These are phyloP conservation scores for Candida albicans DNA, from an alignment of 1,139 yeast genomes.

Conservation along the genomic window DNA sequence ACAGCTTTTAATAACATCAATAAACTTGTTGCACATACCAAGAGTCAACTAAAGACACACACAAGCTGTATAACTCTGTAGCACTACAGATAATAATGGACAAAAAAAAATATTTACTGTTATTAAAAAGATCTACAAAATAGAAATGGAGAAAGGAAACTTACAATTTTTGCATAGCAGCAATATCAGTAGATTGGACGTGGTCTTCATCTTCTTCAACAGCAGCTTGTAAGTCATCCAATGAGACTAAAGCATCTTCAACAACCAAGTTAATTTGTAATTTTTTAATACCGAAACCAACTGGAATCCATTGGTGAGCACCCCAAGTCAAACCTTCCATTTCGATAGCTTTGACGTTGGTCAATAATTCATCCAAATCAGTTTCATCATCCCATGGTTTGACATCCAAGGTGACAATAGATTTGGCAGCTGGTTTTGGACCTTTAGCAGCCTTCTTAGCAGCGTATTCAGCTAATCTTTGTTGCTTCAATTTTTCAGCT, in stretches of 20 bases:
- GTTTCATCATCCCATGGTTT: constrained; percentile 99
- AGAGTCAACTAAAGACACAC: too few species aligned
- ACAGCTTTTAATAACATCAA: too few species aligned
- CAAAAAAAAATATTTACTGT: too few species aligned
- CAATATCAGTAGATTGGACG: constrained; percentile 97
- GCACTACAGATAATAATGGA: too few species aligned
- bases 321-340: constrained; percentile 98
- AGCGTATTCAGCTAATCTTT: constrained; percentile 96
- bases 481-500: constrained; percentile 95
- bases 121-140: too few species aligned
- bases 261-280: constrained; percentile 97
- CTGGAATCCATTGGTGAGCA: constrained; percentile 93
- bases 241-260: constrained; percentile 93
- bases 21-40: too few species aligned
- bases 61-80: too few species aligned
- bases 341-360: constrained; percentile 78
- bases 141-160: constrained; percentile 14
- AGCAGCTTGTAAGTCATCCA: constrained; percentile 80
- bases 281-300: constrained; percentile 99
- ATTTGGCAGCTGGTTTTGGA: constrained; percentile 98
- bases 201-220: constrained; percentile 98
- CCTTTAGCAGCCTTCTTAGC: constrained; percentile 97
- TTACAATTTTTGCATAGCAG: constrained; percentile 98
- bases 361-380: constrained; percentile 83
- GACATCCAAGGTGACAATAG: constrained; percentile 92